Evolutionary conservation across 2,329 filamentous ascomycete species (phyloP).

Genomic region (Aureobasidium zeae): DNA sequence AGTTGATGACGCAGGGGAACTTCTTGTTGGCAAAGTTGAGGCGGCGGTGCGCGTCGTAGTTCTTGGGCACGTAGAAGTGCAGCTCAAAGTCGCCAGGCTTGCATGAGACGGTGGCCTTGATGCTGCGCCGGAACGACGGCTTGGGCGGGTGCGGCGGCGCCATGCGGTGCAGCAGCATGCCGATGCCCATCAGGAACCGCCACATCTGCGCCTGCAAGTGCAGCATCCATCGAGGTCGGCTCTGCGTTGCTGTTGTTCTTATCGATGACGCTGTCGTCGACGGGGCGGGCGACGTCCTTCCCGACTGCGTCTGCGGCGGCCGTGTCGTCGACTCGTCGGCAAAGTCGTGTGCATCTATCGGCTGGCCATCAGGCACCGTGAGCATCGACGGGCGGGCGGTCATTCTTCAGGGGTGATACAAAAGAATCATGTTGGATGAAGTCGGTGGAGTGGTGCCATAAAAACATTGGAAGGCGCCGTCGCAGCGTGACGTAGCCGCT

Average conservation of each 20-base stretch:
- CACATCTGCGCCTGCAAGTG: constrained; percentile 55
- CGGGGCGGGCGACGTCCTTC: not conserved
- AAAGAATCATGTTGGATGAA: constrained; percentile 24
- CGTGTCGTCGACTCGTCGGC: not conserved
- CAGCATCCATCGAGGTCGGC: constrained; percentile 44
- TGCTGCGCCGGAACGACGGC: constrained; percentile 50
- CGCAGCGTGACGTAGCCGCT: too few species aligned
- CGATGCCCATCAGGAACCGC: constrained; percentile 58
- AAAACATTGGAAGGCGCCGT: too few species aligned
- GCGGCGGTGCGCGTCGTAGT: constrained; percentile 37
- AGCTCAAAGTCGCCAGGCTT: constrained; percentile 42
- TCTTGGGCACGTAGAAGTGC: constrained; percentile 52
- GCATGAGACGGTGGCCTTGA: constrained; percentile 42
- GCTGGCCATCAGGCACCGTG: not conserved
- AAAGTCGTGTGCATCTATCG: constrained; percentile 3
- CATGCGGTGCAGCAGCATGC: constrained; percentile 58
- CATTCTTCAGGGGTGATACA: too few species aligned
- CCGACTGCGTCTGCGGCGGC: not conserved
- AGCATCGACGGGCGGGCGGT: constrained; percentile 5
- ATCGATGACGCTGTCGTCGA: not conserved
- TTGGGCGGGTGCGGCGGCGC: constrained; percentile 51
- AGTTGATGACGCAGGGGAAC: constrained; percentile 53
- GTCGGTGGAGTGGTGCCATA: too few species aligned
- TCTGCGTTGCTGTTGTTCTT: not conserved
- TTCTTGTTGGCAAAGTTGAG: constrained; percentile 22